Conservation (phyloP, 257 asterid species). For the Gentiana straminea region DNA sequence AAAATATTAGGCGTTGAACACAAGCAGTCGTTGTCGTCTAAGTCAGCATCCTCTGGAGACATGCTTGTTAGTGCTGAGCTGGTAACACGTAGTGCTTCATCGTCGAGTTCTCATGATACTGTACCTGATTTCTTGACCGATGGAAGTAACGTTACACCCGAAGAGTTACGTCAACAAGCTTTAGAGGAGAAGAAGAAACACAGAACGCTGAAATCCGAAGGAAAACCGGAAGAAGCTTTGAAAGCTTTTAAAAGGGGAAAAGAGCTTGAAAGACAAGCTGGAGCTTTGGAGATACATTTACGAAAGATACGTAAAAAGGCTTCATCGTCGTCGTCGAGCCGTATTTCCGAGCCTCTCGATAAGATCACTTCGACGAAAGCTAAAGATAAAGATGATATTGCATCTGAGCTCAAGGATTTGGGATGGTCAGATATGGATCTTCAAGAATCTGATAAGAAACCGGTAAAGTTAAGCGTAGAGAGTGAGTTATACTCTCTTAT, state of each 20-base stretch:
- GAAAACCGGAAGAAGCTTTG: conserved; percentile 88
- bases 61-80: conserved; percentile 19
- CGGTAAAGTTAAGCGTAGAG: conserved; percentile 50
- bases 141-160: conserved; percentile 52
- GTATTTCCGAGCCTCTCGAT: conserved; percentile 26
- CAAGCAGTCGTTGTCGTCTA: conserved; percentile 15
- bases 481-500: conserved; percentile 77
- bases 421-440: conserved; percentile 97
- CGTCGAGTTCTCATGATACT: conserved; percentile 14
- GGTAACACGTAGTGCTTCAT: background rate
- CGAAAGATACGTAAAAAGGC: conserved; percentile 69
- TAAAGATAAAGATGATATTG: conserved; percentile 61
- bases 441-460: conserved; percentile 42
- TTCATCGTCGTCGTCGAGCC: conserved; percentile 26
- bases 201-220: conserved; percentile 69
- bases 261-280: conserved; percentile 96
- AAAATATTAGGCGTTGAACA: conserved; percentile 39
- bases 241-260: conserved; percentile 80
- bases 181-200: conserved; percentile 65
- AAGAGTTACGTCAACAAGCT: conserved; percentile 78
- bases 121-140: conserved; percentile 21
- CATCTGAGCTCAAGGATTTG: conserved; percentile 73
- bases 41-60: conserved; percentile 14
- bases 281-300: conserved; percentile 58
- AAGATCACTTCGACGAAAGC: conserved; percentile 29